These are phyloP conservation scores for Platanus orientalis DNA, from an alignment of 164 flowering plant genomes.

Conservation along the genomic window DNA sequence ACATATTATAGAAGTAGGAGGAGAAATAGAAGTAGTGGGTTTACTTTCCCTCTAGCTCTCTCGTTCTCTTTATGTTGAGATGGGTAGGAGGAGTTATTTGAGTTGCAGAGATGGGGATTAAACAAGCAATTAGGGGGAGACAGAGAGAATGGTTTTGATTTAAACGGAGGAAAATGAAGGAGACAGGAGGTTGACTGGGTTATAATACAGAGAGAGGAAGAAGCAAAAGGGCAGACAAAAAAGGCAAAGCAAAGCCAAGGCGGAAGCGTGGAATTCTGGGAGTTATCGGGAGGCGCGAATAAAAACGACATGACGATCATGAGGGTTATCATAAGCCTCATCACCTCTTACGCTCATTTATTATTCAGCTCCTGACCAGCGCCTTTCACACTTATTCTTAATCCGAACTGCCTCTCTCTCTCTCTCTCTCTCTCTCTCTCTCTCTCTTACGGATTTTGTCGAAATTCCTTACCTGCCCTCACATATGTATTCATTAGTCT, in stretches of 20 bases:
- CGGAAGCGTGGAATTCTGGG: constrained; percentile 69
- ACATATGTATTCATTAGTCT: background rate
- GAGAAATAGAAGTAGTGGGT: too few species aligned
- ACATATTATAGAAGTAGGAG: too few species aligned
- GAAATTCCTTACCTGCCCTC: background rate
- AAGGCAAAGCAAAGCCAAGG: background rate
- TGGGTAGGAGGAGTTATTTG: too few species aligned
- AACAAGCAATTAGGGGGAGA: too few species aligned
- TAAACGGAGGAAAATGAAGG: too few species aligned
- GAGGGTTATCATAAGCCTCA: constrained; percentile 50
- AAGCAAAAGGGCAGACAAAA: background rate
- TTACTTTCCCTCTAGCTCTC: too few species aligned
- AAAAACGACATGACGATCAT: constrained; percentile 86
- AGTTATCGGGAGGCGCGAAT: constrained; percentile 52
- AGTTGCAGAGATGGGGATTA: too few species aligned
- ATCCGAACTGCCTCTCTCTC: constrained; percentile 57
- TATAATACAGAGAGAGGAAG: constrained; percentile 5
- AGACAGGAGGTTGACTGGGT: constrained; percentile 9
- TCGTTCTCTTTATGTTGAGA: too few species aligned
- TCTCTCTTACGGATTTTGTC: too few species aligned
- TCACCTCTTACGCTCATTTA: constrained; percentile 41
- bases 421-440: background rate
- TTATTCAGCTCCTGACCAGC: constrained; percentile 45
- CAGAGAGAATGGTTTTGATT: too few species aligned
- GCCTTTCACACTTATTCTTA: constrained; percentile 77